Conservation (phyloP, 148 eudicot species). For the Arbutus unedo region DNA sequence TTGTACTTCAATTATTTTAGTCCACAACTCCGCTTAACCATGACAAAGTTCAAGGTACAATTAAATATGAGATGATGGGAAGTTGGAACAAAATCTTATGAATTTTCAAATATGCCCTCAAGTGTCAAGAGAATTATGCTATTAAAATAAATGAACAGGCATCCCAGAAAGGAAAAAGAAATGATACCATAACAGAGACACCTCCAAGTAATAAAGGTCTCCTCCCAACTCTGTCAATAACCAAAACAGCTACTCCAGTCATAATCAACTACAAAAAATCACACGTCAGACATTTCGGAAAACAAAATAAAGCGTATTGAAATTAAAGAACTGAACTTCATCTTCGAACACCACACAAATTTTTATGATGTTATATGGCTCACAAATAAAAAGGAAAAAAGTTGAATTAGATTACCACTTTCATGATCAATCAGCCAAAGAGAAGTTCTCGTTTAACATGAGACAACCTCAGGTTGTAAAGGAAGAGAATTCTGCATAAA, state of each 20-base stretch:
- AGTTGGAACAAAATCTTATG: slow-evolving; percentile 9
- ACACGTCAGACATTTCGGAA: not conserved
- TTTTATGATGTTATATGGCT: not conserved
- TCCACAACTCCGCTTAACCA: not conserved
- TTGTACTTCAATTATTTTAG: not conserved
- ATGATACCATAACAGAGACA: slow-evolving; percentile 84
- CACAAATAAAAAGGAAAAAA: not conserved
- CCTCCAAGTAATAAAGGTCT: slow-evolving; percentile 95
- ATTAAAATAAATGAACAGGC: slow-evolving; percentile 3
- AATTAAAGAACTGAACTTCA: not conserved
- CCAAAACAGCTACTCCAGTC: slow-evolving; percentile 79
- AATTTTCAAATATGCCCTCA: not conserved
- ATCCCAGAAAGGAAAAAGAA: not conserved
- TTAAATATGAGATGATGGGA: not conserved
- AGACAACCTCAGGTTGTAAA: not conserved
- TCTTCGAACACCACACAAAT: not conserved
- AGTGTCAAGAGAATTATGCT: not conserved
- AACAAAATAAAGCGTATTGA: not conserved
- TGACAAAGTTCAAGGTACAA: not conserved
- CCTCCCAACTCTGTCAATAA: slow-evolving; percentile 89
- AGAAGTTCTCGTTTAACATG: not conserved
- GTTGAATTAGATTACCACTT: not conserved
- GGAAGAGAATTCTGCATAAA: not conserved
- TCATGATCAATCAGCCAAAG: not conserved
- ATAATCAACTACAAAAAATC: slow-evolving; percentile 55